A percentile compares a stretch with the other conserved stretches of the same genome.
Evolutionary conservation across 345 rosid genomes (phyloP).

Genomic region (Turnera subulata): DNA sequence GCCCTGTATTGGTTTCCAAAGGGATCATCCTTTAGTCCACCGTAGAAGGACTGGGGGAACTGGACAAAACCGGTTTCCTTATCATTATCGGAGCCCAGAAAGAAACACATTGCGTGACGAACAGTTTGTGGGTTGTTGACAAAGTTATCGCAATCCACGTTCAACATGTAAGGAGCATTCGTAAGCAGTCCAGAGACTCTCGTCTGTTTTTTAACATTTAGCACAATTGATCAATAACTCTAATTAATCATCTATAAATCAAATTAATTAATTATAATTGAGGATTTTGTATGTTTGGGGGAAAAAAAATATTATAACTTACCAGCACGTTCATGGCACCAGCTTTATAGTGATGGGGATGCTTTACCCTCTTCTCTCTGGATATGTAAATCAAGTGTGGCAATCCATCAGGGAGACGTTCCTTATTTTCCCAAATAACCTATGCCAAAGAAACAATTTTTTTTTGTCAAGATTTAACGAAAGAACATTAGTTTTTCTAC

Average conservation of each 20-base stretch:
- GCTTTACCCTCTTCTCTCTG: slow-evolving; percentile 54
- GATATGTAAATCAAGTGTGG: slow-evolving; percentile 64
- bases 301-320: slow-evolving; percentile 12
- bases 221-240: too few relatives aligned
- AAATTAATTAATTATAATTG: too few relatives aligned
- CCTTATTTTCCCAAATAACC: slow-evolving; percentile 53
- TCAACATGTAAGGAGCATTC: slow-evolving; percentile 69
- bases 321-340: slow-evolving; percentile 82
- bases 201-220: too few relatives aligned
- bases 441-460: slow-evolving; percentile 5
- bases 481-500: too few relatives aligned
- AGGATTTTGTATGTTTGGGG: too few relatives aligned
- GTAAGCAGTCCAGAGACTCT: slow-evolving; percentile 71
- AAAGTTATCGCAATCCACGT: slow-evolving; percentile 77
- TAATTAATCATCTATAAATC: too few relatives aligned
- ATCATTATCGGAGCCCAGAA: slow-evolving; percentile 22
- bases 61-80: slow-evolving; percentile 46
- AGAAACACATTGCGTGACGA: slow-evolving; percentile 47
- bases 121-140: slow-evolving; percentile 48
- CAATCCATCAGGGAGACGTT: slow-evolving; percentile 23
- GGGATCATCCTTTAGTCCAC: slow-evolving; percentile 30
- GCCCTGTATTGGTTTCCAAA: slow-evolving; percentile 31
- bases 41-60: slow-evolving; percentile 45
- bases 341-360: slow-evolving; percentile 59
- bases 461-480: neutral